Evolutionary conservation across 2,329 filamentous ascomycete species (phyloP).

Genomic region (Penicillium occitanis): DNA sequence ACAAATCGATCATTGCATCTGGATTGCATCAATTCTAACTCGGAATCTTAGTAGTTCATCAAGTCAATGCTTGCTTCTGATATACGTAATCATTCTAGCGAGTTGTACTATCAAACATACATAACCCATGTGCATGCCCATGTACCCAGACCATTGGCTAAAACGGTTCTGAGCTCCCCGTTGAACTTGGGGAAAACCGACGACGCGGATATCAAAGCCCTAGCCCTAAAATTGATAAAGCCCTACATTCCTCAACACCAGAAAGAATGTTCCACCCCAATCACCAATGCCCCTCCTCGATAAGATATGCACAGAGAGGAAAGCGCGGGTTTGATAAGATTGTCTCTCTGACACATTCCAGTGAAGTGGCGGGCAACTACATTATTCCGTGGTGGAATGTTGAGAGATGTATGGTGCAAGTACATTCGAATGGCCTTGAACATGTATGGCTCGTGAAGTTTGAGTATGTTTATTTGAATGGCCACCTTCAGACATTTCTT

Average conservation of each 20-base stretch:
- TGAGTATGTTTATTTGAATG: neutral
- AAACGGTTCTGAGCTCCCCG: neutral
- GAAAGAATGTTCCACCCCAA: neutral
- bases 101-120: no score
- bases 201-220: neutral
- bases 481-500: neutral
- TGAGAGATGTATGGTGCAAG: neutral
- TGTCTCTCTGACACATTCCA: conserved; percentile 4
- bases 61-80: neutral
- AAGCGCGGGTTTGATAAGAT: neutral
- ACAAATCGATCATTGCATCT: conserved; percentile 8
- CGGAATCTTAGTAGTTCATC: neutral
- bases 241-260: conserved; percentile 10
- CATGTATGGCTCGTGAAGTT: neutral
- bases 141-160: no score
- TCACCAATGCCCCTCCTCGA: conserved; percentile 3
- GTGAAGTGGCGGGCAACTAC: neutral
- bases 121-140: no score
- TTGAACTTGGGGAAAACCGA: neutral
- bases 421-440: neutral
- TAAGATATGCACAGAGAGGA: neutral
- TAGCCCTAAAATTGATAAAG: neutral
- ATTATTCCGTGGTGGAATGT: neutral
- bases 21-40: neutral
- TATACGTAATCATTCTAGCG: no score